Percentiles rank a stretch among this genome's conserved stretches.
Conservation (phyloP, 768 basidiomycete genomes). For the Hemileccinum rubropunctum region DNA sequence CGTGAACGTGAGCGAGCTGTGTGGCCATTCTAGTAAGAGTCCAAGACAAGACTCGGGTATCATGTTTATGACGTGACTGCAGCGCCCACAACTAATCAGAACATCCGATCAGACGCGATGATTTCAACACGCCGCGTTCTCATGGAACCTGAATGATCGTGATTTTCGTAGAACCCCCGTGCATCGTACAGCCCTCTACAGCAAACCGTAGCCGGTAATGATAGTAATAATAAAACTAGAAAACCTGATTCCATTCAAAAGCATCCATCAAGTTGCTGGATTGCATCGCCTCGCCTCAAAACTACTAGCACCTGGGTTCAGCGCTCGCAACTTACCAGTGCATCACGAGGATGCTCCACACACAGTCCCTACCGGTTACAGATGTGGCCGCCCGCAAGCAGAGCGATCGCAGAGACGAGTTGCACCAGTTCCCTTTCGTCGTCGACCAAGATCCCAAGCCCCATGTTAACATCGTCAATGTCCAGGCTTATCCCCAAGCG, state of each 20-base stretch:
- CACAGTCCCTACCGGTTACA: not conserved
- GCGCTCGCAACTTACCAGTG: not conserved
- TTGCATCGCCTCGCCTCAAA: slow-evolving; percentile 1
- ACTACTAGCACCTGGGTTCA: not conserved
- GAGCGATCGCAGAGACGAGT: slow-evolving; percentile 19
- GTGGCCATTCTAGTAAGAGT: slow-evolving; percentile 48
- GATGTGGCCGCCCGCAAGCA: slow-evolving; percentile 24
- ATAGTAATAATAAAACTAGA: not conserved
- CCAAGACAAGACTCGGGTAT: too few relatives aligned
- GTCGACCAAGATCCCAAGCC: slow-evolving; percentile 1
- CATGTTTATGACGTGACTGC: too few relatives aligned
- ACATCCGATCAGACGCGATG: too few relatives aligned
- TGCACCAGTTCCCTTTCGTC: slow-evolving; percentile 8
- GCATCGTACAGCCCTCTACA: slow-evolving; percentile 1
- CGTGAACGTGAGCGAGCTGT: slow-evolving; percentile 50
- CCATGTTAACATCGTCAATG: slow-evolving; percentile 7
- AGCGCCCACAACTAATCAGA: too few relatives aligned
- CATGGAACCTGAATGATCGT: too few relatives aligned
- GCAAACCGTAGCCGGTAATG: not conserved
- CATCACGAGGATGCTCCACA: slow-evolving; percentile 6
- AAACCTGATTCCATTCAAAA: slow-evolving; percentile 4
- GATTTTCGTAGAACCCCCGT: too few relatives aligned
- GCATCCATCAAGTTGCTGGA: not conserved
- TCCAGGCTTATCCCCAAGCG: slow-evolving; percentile 28
- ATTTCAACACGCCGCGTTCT: too few relatives aligned